phyloP scores from a whole-genome alignment of 2,329 filamentous ascomycete genomes.

The Cordyceps militaris region DNA sequence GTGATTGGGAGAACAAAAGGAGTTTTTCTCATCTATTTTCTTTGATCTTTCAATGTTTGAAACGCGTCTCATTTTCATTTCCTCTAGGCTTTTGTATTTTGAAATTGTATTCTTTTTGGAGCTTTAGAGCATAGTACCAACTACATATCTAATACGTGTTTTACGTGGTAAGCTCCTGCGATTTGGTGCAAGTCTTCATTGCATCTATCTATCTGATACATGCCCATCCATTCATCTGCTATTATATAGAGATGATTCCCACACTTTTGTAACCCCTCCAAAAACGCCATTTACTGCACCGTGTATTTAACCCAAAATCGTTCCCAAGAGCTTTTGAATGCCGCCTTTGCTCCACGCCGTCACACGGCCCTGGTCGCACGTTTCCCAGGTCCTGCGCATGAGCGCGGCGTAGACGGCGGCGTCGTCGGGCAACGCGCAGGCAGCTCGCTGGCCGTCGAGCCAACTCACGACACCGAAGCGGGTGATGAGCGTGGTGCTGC shows the following conservation, averaged over 20 bases:
- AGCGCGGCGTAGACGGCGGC: slow-evolving; percentile 46
- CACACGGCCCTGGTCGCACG: slow-evolving; percentile 60
- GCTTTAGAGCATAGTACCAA: neutral
- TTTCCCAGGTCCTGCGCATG: slow-evolving; percentile 52
- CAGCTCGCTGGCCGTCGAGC: slow-evolving; percentile 56
- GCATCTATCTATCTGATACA: neutral
- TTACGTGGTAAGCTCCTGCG: neutral
- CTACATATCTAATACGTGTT: neutral
- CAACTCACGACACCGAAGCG: slow-evolving; percentile 68
- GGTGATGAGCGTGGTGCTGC: slow-evolving; percentile 74
- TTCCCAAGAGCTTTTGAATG: slow-evolving; percentile 23
- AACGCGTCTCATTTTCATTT: neutral
- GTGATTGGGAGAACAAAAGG: neutral
- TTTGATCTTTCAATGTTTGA: neutral
- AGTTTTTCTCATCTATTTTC: neutral
- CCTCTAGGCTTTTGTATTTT: neutral
- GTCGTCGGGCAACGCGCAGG: slow-evolving; percentile 35
- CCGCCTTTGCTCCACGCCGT: slow-evolving; percentile 57
- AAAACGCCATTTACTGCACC: neutral
- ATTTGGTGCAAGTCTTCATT: neutral
- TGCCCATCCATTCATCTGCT: neutral
- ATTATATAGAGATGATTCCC: neutral
- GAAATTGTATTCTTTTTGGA: neutral
- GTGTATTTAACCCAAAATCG: neutral
- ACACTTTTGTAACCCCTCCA: neutral